A percentile compares a stretch with the other conserved stretches of the same genome.
These are phyloP conservation scores for Stachybotrys echinatus DNA, from an alignment of 2,329 filamentous ascomycete species.

Conservation along the genomic window DNA sequence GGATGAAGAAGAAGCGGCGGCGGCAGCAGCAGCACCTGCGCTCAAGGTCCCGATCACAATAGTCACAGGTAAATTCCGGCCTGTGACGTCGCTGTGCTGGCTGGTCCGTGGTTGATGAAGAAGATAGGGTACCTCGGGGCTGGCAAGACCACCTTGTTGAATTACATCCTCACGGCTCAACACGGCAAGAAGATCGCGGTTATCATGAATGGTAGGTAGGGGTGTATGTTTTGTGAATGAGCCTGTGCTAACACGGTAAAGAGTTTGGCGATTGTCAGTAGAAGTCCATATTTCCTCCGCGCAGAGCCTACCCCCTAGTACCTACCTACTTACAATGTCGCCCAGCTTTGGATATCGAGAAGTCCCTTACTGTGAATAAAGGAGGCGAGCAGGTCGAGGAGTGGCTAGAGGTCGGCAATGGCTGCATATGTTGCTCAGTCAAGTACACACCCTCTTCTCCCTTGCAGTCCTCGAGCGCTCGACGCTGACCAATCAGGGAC, in stretches of 20 bases:
- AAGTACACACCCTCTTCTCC: slow-evolving; percentile 51
- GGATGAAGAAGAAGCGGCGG: slow-evolving; percentile 33
- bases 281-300: background rate
- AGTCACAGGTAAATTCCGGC: slow-evolving; percentile 65
- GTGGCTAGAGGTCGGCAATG: slow-evolving; percentile 94
- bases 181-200: slow-evolving; percentile 98
- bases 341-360: slow-evolving; percentile 86
- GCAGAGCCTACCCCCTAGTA: background rate
- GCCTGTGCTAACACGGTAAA: slow-evolving; percentile 31
- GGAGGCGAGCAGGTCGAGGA: slow-evolving; percentile 79
- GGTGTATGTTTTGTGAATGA: too few relatives aligned
- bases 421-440: slow-evolving; percentile 96
- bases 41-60: slow-evolving; percentile 79
- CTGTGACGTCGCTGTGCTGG: too few relatives aligned
- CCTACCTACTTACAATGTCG: slow-evolving; percentile 4
- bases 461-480: slow-evolving; percentile 10
- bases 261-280: slow-evolving; percentile 78
- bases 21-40: slow-evolving; percentile 47
- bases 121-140: slow-evolving; percentile 83
- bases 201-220: slow-evolving; percentile 72
- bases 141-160: slow-evolving; percentile 90
- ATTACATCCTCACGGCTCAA: slow-evolving; percentile 90
- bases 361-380: slow-evolving; percentile 85
- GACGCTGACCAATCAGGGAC: slow-evolving; percentile 55
- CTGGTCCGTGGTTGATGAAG: background rate